Conservation (phyloP, 202 grass and related monocot genomes). For the Setaria viridis region DNA sequence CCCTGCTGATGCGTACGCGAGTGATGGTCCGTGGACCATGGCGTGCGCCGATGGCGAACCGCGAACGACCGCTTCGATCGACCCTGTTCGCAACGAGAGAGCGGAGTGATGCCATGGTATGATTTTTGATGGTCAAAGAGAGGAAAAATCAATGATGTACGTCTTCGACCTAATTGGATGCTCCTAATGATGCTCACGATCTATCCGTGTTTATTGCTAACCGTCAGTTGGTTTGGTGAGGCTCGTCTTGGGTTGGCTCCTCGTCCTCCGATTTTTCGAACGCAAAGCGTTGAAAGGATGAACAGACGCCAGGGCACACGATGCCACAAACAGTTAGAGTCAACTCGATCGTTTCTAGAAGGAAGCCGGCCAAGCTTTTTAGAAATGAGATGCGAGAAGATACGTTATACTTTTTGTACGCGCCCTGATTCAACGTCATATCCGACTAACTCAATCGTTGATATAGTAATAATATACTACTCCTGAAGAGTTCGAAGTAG, state of each 20-base stretch:
- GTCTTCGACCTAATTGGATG: background rate
- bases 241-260: background rate
- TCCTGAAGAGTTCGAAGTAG: too few relatives aligned
- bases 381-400: background rate
- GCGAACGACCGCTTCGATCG: slow-evolving; percentile 14
- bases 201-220: background rate
- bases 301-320: too few relatives aligned
- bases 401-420: background rate
- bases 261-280: too few relatives aligned
- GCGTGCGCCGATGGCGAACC: slow-evolving; percentile 31
- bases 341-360: background rate
- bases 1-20: slow-evolving; percentile 1
- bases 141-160: background rate
- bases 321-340: too few relatives aligned
- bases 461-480: background rate
- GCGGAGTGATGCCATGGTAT: background rate
- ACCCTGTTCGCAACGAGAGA: background rate
- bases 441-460: background rate
- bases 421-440: background rate
- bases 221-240: background rate
- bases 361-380: background rate
- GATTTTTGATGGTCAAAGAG: background rate
- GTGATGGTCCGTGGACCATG: slow-evolving; percentile 14
- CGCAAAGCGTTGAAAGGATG: too few relatives aligned
- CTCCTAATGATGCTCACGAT: background rate